phyloP scores from a whole-genome alignment of 495 filamentous ascomycete species.

The Aspergillus panamensis region DNA sequence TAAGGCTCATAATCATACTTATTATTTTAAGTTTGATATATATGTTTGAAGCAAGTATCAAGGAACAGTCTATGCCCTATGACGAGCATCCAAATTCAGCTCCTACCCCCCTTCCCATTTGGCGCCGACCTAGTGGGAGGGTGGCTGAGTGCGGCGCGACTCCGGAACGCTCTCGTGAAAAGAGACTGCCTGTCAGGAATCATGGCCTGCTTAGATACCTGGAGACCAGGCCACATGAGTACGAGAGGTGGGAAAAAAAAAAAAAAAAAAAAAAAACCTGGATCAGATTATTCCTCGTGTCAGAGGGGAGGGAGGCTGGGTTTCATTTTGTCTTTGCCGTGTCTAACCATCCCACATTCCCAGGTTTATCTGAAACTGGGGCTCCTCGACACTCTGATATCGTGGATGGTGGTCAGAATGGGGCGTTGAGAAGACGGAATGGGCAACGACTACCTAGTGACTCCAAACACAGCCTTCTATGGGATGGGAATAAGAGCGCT shows the following conservation, averaged over 20 bases:
- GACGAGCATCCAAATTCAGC: background rate
- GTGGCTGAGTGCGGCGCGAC: background rate
- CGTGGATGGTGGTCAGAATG: conserved; percentile 17
- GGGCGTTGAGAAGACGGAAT: conserved; percentile 5
- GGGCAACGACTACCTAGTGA: conserved; percentile 7
- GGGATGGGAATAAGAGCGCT: background rate
- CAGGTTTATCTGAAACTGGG: background rate
- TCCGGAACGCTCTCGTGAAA: background rate
- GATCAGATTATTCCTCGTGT: no score
- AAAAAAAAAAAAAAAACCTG: no score
- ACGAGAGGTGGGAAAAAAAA: no score
- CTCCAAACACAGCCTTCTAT: background rate
- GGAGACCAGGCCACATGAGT: background rate
- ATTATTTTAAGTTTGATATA: background rate
- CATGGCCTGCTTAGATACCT: background rate
- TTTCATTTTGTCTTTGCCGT: background rate
- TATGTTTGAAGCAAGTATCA: background rate
- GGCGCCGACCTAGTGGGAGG: background rate
- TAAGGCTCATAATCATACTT: background rate
- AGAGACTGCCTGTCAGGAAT: background rate
- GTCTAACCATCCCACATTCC: background rate
- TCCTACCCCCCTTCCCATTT: background rate
- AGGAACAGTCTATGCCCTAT: background rate
- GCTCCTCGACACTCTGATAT: background rate
- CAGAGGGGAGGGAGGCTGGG: background rate